A percentile compares a stretch with the other conserved stretches of the same genome.
Evolutionary conservation across 2,329 filamentous ascomycete genomes (phyloP).

Genomic region (Fusarium lateritium): DNA sequence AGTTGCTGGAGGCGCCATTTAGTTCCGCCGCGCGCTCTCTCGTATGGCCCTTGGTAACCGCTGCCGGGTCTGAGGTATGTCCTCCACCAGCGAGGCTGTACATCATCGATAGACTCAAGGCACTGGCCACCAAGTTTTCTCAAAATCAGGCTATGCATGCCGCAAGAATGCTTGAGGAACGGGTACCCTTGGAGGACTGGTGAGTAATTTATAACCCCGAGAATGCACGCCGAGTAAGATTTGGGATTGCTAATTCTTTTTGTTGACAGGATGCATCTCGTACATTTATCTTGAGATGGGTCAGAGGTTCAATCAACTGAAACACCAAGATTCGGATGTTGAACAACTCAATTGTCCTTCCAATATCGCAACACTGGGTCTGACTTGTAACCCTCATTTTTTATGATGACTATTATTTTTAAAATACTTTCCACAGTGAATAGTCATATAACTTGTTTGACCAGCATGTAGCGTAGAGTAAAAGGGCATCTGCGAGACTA

Average conservation of each 20-base stretch:
- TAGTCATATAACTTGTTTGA: too few relatives aligned
- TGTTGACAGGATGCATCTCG: conserved; percentile 12
- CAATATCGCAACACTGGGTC: too few relatives aligned
- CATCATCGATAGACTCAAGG: conserved; percentile 3
- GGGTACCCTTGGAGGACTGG: conserved; percentile 11
- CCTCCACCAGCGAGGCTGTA: conserved; percentile 10
- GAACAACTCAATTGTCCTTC: too few relatives aligned
- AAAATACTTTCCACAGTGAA: too few relatives aligned
- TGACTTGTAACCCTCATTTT: too few relatives aligned
- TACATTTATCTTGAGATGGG: conserved; percentile 1
- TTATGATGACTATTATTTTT: too few relatives aligned
- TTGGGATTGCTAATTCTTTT: background rate
- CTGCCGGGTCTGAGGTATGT: conserved; percentile 1
- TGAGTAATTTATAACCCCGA: background rate
- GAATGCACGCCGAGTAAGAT: background rate
- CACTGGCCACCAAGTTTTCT: background rate
- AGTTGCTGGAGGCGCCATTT: background rate
- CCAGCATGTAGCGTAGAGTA: too few relatives aligned
- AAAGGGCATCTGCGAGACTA: too few relatives aligned
- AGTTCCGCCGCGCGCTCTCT: background rate
- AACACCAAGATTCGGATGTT: too few relatives aligned
- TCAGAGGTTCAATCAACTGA: too few relatives aligned
- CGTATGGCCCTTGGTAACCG: conserved; percentile 3
- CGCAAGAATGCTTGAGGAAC: conserved; percentile 12
- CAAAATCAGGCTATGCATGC: conserved; percentile 13